Percentiles rank a stretch among this genome's conserved stretches.
phyloP scores from a whole-genome alignment of 371 early-diverging fungal genomes.

The Syncephalastrum monosporum region DNA sequence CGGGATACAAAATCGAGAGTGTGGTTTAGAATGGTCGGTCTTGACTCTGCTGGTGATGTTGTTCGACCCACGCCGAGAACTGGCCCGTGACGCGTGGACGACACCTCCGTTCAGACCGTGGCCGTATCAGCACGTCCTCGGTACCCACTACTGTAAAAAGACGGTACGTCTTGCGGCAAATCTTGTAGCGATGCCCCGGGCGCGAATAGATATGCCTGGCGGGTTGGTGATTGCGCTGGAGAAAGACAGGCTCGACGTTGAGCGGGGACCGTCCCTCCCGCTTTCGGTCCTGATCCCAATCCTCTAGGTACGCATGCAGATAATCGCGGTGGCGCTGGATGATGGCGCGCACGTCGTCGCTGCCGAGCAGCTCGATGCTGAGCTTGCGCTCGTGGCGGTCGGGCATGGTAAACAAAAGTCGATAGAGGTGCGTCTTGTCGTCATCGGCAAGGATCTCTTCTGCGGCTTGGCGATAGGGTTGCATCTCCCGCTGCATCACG shows the following conservation, averaged over 20 bases:
- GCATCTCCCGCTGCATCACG: constrained; percentile 4
- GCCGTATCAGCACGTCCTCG: constrained; percentile 23
- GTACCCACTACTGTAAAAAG: constrained; percentile 44
- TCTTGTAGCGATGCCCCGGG: constrained; percentile 39
- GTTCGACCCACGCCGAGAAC: no score
- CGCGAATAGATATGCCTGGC: background rate
- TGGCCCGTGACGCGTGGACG: no score
- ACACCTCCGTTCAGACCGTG: no score
- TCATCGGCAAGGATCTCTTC: constrained; percentile 65
- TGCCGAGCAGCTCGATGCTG: constrained; percentile 2
- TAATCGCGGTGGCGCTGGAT: background rate
- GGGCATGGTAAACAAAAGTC: constrained; percentile 63
- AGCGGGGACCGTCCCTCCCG: background rate
- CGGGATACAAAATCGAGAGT: no score
- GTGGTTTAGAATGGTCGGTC: no score
- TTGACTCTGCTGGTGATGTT: no score
- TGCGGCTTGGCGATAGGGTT: constrained; percentile 69
- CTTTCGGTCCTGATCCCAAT: background rate
- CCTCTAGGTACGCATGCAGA: background rate
- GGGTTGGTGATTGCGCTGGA: background rate
- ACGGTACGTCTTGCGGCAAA: constrained; percentile 43
- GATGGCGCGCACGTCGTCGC: constrained; percentile 2
- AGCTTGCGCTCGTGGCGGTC: constrained; percentile 6
- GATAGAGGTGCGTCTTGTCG: constrained; percentile 60
- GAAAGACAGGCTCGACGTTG: background rate